Percentiles rank a stretch among this genome's conserved stretches.
Evolutionary conservation across 2,329 filamentous ascomycete species (phyloP).

Genomic region (Chaetomium strumarium): DNA sequence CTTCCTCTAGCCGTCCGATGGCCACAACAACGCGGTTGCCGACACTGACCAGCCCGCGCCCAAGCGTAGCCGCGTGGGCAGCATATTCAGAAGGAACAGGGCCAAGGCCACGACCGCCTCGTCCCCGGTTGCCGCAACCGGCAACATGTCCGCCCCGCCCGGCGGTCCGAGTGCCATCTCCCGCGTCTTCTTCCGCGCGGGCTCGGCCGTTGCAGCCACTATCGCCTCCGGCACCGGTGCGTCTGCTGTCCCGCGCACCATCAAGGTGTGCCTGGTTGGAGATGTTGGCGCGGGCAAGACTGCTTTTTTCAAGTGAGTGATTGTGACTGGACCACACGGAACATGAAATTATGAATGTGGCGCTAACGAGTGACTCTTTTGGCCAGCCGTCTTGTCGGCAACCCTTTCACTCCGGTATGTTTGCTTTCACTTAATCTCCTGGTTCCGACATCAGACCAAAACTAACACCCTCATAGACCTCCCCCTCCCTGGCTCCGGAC

Average conservation of each 20-base stretch:
- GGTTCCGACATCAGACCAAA: neutral
- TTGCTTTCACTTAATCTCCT: neutral
- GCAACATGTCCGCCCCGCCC: neutral
- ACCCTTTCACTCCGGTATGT: constrained; percentile 6
- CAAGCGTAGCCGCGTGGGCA: constrained; percentile 12
- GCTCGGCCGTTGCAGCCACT: neutral
- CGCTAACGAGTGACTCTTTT: neutral
- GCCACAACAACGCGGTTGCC: neutral
- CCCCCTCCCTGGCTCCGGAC: constrained; percentile 4
- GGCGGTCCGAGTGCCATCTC: neutral
- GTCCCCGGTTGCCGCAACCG: neutral
- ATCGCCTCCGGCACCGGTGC: neutral
- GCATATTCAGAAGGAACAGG: neutral
- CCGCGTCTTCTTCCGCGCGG: constrained; percentile 1
- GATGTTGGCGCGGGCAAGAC: constrained; percentile 18
- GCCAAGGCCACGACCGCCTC: neutral
- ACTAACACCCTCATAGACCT: neutral
- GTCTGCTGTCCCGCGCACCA: constrained; percentile 1
- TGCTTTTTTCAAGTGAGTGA: constrained; percentile 20
- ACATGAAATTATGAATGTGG: neutral
- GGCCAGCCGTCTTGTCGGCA: constrained; percentile 7
- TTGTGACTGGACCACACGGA: neutral
- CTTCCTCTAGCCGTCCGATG: neutral
- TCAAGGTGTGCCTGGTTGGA: constrained; percentile 22
- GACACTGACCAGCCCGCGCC: neutral